phyloP scores from a whole-genome alignment of 2,329 filamentous ascomycete species.

The Botrytis sinoallii region DNA sequence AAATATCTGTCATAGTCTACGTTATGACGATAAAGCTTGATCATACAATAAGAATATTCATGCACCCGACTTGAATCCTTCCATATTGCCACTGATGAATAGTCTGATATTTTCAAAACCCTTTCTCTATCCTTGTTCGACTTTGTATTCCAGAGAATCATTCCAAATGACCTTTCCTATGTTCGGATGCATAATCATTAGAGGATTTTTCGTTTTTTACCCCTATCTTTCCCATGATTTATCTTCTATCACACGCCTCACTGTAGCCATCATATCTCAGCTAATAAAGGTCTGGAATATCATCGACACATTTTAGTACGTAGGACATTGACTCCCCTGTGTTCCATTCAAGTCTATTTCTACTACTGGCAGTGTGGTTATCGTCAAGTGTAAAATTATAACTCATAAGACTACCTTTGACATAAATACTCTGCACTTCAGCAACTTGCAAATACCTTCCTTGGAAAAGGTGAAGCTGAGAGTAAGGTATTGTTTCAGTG shows the following conservation, averaged over 20 bases:
- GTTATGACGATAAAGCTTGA: neutral
- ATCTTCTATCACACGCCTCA: constrained; percentile 36
- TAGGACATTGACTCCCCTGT: constrained; percentile 35
- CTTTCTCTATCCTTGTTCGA: neutral
- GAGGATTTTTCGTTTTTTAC: too few relatives aligned
- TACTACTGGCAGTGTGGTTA: neutral
- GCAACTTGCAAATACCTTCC: neutral
- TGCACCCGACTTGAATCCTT: neutral
- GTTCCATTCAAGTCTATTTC: neutral
- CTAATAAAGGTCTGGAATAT: constrained; percentile 41
- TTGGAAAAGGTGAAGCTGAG: constrained; percentile 39
- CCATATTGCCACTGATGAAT: neutral
- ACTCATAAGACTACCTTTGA: neutral
- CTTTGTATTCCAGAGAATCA: neutral
- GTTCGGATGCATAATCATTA: neutral
- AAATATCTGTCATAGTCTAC: neutral
- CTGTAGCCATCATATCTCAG: constrained; percentile 35
- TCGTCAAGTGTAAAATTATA: neutral
- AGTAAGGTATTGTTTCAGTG: constrained; percentile 30
- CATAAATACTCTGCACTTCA: neutral
- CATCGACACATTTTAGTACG: constrained; percentile 45
- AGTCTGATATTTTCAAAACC: neutral
- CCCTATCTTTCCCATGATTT: neutral
- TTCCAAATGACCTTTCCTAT: neutral
- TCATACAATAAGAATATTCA: neutral